These are phyloP conservation scores for Clitocybe nebularis DNA, from an alignment of 1,284 basidiomycete genomes.

Conservation along the genomic window DNA sequence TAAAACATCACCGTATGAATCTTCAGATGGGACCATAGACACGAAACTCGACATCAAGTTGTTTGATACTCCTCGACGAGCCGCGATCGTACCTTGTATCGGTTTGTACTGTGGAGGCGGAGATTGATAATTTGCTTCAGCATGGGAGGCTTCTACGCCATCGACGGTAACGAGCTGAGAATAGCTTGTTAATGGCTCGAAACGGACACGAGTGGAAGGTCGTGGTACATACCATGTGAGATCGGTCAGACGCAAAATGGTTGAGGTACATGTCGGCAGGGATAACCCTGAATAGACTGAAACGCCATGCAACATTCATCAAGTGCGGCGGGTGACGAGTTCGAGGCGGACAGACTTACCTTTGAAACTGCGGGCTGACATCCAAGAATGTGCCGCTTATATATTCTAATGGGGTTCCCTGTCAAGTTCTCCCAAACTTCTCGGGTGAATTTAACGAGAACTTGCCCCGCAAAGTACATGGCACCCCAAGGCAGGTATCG, in stretches of 20 bases:
- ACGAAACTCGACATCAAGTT: constrained; percentile 67
- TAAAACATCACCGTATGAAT: constrained; percentile 37
- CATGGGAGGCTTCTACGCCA: no score
- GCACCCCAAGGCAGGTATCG: constrained; percentile 47
- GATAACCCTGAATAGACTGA: constrained; percentile 52
- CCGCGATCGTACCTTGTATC: constrained; percentile 45
- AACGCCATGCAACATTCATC: not conserved
- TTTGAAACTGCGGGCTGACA: constrained; percentile 39
- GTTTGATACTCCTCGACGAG: constrained; percentile 36
- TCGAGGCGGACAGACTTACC: no score
- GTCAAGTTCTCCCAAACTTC: not conserved
- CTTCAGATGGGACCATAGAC: constrained; percentile 38
- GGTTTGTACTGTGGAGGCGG: constrained; percentile 52
- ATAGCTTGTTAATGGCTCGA: no score
- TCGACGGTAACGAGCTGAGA: not conserved
- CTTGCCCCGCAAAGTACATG: constrained; percentile 46
- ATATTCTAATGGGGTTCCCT: constrained; percentile 44
- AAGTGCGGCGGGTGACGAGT: no score
- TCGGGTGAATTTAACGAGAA: not conserved
- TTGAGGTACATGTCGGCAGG: constrained; percentile 47
- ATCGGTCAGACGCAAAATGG: constrained; percentile 72
- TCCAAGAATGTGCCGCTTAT: constrained; percentile 45
- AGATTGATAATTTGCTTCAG: constrained; percentile 14
- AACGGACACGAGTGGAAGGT: not conserved
- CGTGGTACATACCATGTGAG: constrained; percentile 59